Conservation (phyloP, 129 eudicot species). For the Arctium minus region DNA sequence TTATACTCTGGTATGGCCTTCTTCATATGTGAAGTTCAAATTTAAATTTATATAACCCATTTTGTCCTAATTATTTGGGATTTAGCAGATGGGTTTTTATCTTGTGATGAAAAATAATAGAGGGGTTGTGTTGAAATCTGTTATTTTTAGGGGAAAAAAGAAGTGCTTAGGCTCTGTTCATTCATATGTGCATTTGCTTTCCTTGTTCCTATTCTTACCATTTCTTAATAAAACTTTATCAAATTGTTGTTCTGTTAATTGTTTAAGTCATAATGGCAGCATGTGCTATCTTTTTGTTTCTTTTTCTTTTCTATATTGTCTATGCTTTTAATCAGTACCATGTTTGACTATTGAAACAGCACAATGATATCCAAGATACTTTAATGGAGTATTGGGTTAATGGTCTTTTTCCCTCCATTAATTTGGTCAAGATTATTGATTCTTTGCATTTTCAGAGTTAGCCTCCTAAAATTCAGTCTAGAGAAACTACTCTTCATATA, state of each 20-base stretch:
- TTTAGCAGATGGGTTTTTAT: conserved; percentile 9
- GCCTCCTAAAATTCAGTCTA: no score
- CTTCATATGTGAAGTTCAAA: conserved; percentile 1
- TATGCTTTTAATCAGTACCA: not conserved
- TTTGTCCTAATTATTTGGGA: conserved; percentile 7
- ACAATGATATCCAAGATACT: not conserved
- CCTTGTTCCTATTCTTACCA: conserved; percentile 14
- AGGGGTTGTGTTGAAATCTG: conserved; percentile 12
- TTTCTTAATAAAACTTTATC: conserved; percentile 9
- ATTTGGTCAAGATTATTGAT: not conserved
- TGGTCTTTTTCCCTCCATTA: not conserved
- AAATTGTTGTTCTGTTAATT: not conserved
- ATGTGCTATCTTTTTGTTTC: not conserved
- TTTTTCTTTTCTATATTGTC: not conserved
- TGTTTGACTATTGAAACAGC: conserved; percentile 10
- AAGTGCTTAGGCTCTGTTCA: conserved; percentile 15
- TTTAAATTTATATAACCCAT: conserved; percentile 4
- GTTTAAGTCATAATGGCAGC: not conserved
- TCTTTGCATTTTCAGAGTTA: not conserved
- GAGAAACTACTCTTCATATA: no score
- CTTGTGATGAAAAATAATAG: conserved; percentile 11
- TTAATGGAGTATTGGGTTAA: conserved; percentile 4
- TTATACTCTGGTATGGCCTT: not conserved
- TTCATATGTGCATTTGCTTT: conserved; percentile 24
- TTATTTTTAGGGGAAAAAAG: conserved; percentile 1